phyloP scores from a whole-genome alignment of 305 asterid genomes.

The Rubia occidens region DNA sequence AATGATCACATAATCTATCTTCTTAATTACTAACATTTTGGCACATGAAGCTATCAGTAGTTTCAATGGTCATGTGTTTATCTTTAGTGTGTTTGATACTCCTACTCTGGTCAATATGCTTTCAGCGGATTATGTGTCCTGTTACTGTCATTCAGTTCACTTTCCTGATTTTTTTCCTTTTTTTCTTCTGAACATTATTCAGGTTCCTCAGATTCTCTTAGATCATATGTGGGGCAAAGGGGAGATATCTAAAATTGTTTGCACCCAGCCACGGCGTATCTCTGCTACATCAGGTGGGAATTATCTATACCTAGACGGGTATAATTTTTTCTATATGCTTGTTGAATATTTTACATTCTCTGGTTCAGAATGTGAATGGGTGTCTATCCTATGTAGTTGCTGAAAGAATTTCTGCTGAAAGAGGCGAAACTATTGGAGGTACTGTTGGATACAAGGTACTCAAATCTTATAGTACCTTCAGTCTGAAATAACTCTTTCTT shows the following conservation, averaged over 20 bases:
- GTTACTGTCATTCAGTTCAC: background rate
- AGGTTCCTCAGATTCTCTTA: conserved; percentile 91
- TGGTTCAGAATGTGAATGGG: conserved; percentile 17
- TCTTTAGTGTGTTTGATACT: background rate
- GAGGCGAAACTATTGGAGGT: conserved; percentile 83
- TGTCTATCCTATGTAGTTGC: conserved; percentile 58
- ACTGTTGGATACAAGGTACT: conserved; percentile 94
- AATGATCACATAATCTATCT: background rate
- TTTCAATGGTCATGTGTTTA: background rate
- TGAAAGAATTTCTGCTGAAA: conserved; percentile 89
- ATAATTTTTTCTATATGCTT: conserved; percentile 8
- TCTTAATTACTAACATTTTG: background rate
- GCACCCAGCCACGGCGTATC: conserved; percentile 92
- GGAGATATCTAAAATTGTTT: conserved; percentile 72
- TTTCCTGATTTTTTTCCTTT: conserved; percentile 3
- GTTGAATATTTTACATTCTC: conserved; percentile 10
- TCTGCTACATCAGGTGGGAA: conserved; percentile 87
- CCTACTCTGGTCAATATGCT: background rate
- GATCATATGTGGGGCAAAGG: conserved; percentile 87
- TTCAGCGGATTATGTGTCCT: conserved; percentile 1
- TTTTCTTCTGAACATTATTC: conserved; percentile 18
- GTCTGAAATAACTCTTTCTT: background rate
- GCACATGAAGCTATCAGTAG: background rate
- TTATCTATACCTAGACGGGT: conserved; percentile 11
- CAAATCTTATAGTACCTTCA: conserved; percentile 7